A percentile compares a stretch with the other conserved stretches of the same genome.
These are phyloP conservation scores for Hemisphaericaspora xylofermentans DNA, from an alignment of 1,139 yeast species.

Conservation along the genomic window DNA sequence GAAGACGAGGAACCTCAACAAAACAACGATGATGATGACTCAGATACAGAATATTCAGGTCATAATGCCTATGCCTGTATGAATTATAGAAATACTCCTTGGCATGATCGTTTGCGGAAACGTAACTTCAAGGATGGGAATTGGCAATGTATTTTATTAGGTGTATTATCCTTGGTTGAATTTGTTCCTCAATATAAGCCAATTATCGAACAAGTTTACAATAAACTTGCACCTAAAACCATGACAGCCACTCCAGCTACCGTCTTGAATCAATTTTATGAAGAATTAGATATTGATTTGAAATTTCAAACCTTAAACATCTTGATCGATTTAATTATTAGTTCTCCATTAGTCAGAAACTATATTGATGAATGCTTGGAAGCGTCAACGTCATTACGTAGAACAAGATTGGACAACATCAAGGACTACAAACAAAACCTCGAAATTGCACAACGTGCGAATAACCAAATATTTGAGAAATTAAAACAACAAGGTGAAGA, in stretches of 20 bases:
- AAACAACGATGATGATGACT: conserved; percentile 22
- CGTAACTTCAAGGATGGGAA: conserved; percentile 81
- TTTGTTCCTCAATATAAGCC: conserved; percentile 55
- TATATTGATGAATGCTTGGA: conserved; percentile 72
- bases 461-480: conserved; percentile 35
- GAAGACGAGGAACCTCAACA: conserved; percentile 28
- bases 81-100: conserved; percentile 60
- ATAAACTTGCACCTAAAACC: conserved; percentile 56
- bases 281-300: conserved; percentile 44
- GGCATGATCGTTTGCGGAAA: conserved; percentile 76
- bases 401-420: conserved; percentile 66
- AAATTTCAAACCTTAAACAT: conserved; percentile 56
- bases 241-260: conserved; percentile 49
- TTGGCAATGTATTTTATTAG: conserved; percentile 79
- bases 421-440: conserved; percentile 55
- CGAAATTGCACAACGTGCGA: conserved; percentile 51
- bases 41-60: conserved; percentile 17
- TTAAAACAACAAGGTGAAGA: conserved; percentile 11
- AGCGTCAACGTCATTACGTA: conserved; percentile 58
- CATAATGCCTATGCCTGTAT: conserved; percentile 59
- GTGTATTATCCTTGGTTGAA: conserved; percentile 63
- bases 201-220: conserved; percentile 46
- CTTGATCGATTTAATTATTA: conserved; percentile 55
- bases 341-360: conserved; percentile 58
- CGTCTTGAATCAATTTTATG: conserved; percentile 52